These are phyloP conservation scores for Candida vartiovaarae DNA, from an alignment of 805 yeast species.

Conservation along the genomic window DNA sequence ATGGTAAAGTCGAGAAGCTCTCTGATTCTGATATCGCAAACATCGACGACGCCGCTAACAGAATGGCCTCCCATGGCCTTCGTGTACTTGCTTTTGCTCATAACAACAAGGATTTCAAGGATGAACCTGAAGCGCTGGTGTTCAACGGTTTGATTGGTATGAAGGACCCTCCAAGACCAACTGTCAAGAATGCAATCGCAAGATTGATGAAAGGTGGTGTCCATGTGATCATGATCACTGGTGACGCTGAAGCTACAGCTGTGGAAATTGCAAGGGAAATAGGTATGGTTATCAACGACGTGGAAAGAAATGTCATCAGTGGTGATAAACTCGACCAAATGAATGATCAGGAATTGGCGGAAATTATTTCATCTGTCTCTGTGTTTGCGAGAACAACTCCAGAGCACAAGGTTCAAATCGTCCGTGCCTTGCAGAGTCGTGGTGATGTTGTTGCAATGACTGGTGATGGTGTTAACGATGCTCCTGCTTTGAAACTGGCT, in stretches of 20 bases:
- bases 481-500: constrained; percentile 94
- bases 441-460: constrained; percentile 98
- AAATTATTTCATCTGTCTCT: constrained; percentile 73
- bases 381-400: constrained; percentile 95
- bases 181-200: constrained; percentile 69
- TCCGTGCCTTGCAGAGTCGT: constrained; percentile 79
- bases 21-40: constrained; percentile 39
- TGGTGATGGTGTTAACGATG: constrained; percentile 99
- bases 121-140: constrained; percentile 50
- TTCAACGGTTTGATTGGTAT: constrained; percentile 89
- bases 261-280: constrained; percentile 77
- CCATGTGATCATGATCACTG: constrained; percentile 97
- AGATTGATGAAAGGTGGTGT: constrained; percentile 87
- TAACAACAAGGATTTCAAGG: constrained; percentile 31
- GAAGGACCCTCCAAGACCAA: constrained; percentile 97
- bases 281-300: constrained; percentile 74
- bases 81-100: constrained; percentile 80
- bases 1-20: constrained; percentile 54
- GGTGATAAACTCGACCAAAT: constrained; percentile 79
- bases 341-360: constrained; percentile 64
- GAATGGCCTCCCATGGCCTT: constrained; percentile 75
- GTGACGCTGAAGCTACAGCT: constrained; percentile 87
- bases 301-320: constrained; percentile 62
- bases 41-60: constrained; percentile 52
- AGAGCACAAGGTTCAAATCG: constrained; percentile 86